Conservation (phyloP, 2,329 filamentous ascomycete genomes). For the Alternaria conjuncta region DNA sequence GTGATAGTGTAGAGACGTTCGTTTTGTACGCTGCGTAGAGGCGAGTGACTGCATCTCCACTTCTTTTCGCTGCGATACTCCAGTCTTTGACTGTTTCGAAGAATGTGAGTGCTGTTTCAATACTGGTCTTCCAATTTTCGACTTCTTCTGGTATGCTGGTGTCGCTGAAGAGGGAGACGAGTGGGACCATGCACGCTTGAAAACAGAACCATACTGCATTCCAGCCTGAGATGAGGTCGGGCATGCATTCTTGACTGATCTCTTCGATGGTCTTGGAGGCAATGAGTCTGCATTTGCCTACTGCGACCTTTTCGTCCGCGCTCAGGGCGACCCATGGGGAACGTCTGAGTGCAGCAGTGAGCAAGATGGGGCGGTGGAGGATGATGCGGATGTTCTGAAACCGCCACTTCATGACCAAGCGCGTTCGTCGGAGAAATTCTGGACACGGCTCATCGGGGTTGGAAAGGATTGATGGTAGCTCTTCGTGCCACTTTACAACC, state of each 20-base stretch:
- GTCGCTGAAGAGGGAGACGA: constrained; percentile 77
- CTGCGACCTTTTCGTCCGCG: constrained; percentile 70
- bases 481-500: constrained; percentile 74
- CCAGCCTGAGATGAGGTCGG: constrained; percentile 80
- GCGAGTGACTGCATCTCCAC: constrained; percentile 49
- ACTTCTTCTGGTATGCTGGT: constrained; percentile 50
- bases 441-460: constrained; percentile 66
- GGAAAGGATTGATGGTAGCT: constrained; percentile 62
- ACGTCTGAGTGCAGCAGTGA: constrained; percentile 65
- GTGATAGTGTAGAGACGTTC: constrained; percentile 25
- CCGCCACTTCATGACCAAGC: constrained; percentile 81
- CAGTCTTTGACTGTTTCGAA: constrained; percentile 53
- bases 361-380: constrained; percentile 73
- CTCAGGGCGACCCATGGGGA: constrained; percentile 59
- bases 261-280: constrained; percentile 75
- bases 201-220: constrained; percentile 84
- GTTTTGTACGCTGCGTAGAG: constrained; percentile 52
- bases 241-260: constrained; percentile 72
- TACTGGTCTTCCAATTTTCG: constrained; percentile 50
- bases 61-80: constrained; percentile 55
- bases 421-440: constrained; percentile 71
- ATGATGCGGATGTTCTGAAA: constrained; percentile 80
- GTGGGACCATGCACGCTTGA: constrained; percentile 79
- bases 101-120: constrained; percentile 52
- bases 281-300: constrained; percentile 72